Percentiles rank a stretch among this genome's conserved stretches.
Evolutionary conservation across 306 rosid genomes (phyloP).

Genomic region (Neltuma alba): DNA sequence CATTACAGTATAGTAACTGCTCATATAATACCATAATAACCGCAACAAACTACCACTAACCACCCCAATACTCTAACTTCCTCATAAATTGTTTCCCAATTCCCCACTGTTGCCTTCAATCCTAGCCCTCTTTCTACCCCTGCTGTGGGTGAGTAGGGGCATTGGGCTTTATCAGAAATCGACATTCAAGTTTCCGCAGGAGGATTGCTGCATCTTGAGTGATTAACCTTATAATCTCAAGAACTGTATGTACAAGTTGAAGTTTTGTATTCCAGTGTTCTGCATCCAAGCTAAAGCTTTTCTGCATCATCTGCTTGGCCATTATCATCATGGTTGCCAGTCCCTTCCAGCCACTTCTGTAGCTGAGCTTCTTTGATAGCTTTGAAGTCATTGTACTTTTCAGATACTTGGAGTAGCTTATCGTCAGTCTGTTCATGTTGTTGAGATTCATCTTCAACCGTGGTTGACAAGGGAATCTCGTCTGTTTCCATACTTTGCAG

Average conservation of each 20-base stretch:
- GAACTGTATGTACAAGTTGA: conserved; percentile 35
- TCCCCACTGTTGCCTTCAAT: not conserved
- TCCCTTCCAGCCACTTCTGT: conserved; percentile 78
- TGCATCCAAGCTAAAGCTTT: conserved; percentile 38
- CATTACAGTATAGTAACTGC: not conserved
- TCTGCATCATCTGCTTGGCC: conserved; percentile 34
- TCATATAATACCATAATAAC: not conserved
- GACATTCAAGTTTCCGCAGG: not conserved
- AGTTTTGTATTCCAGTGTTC: conserved; percentile 2
- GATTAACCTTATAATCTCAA: conserved; percentile 10
- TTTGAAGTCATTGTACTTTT: conserved; percentile 69
- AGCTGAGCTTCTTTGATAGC: conserved; percentile 78
- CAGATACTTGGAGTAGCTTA: conserved; percentile 45
- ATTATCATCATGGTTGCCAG: conserved; percentile 38
- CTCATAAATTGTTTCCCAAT: not conserved
- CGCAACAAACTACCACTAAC: not conserved
- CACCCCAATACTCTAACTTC: not conserved
- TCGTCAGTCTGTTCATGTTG: conserved; percentile 38
- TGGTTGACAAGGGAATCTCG: conserved; percentile 65
- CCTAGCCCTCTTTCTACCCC: not conserved
- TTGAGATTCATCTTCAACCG: conserved; percentile 51
- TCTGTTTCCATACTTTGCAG: conserved; percentile 54
- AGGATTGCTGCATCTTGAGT: not conserved
- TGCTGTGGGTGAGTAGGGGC: not conserved
- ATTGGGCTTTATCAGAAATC: not conserved